Evolutionary conservation across 768 basidiomycete species (phyloP), one percentile per base, ranked within the genome.

Genomic region (Boletus reticuloceps): DNA sequence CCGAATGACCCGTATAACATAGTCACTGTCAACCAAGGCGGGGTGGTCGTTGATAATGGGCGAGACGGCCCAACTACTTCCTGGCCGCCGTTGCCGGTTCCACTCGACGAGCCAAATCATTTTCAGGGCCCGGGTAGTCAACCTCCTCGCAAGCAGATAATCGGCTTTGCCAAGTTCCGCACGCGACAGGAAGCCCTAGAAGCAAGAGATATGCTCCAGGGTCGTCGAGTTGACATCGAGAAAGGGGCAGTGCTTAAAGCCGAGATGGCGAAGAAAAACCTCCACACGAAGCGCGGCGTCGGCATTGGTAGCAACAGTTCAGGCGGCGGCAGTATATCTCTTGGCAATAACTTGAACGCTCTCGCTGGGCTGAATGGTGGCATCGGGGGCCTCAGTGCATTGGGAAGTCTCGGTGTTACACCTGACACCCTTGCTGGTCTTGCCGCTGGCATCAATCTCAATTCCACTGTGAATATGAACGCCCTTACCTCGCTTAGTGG

Each of bases 191-290:
- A 95, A 64, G 97, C 97, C 0, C 70, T 97, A 2, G 83, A 84
- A 13, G 97, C 97, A 10, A 79, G 91, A 38, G 96, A 98, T 64
- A 79, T 84, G 7, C 76, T 99, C 6, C 94, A 95, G 68, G 94
- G 96, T 6, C 80, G 88, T 50, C 81, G 92, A 53, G 91, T 98
- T 36, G 97, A 98, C 64, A 84, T 90, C 32, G 91, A 98, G 72
- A 94, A 93, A 64, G 94, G 94, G 14, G 86, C 91, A 1, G 88
- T 94, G 3, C 72, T 99, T 38, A 98, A 98, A 72, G 97, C 96
- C 20, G 97, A 98, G 74, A 98, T 99, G 95, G 97, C 97, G 19
- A 98, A 98, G 84, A 99, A 99, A 82, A 98, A 99, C 67, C 73
- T 99, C 38, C 96, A 99, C 67, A 96, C 94, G 19, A 97, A 96